phyloP scores from a whole-genome alignment of 345 rosid species.

The Geranium brycei region DNA sequence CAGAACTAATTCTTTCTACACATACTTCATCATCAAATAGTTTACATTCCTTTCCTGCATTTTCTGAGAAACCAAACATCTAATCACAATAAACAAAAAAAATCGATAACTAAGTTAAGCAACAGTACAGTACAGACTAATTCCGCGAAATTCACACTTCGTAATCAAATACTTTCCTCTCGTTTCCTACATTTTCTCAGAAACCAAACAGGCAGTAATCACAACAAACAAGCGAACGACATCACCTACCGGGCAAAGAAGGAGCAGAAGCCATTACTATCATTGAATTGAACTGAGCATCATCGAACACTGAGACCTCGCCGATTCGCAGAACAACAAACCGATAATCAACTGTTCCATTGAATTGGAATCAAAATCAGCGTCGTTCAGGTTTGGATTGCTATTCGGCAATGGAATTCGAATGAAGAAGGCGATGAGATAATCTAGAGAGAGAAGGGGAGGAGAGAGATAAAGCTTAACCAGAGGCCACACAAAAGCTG shows the following conservation, averaged over 20 bases:
- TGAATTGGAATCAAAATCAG: slow-evolving; percentile 6
- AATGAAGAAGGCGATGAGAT: slow-evolving; percentile 33
- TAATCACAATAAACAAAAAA: background rate
- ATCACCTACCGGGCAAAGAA: slow-evolving; percentile 54
- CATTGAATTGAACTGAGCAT: slow-evolving; percentile 38
- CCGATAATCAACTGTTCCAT: slow-evolving; percentile 1
- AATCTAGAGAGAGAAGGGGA: slow-evolving; percentile 39
- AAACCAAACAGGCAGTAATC: slow-evolving; percentile 5
- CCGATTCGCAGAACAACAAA: slow-evolving; percentile 4
- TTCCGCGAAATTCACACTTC: background rate
- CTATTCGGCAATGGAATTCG: slow-evolving; percentile 17
- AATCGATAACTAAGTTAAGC: background rate
- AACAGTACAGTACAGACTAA: background rate
- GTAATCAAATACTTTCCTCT: slow-evolving; percentile 5
- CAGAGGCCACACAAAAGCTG: slow-evolving; percentile 46
- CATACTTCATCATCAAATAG: slow-evolving; percentile 1
- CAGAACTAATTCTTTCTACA: background rate
- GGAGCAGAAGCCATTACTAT: slow-evolving; percentile 68
- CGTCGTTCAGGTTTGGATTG: slow-evolving; percentile 6
- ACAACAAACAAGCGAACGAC: background rate
- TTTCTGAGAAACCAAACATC: slow-evolving; percentile 9
- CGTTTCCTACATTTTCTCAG: slow-evolving; percentile 13
- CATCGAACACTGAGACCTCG: slow-evolving; percentile 8
- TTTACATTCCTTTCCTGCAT: slow-evolving; percentile 11
- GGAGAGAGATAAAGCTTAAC: slow-evolving; percentile 21